Base-by-base conservation (phyloP, 441 rosid genomes). In the Geranium incanum region DNA sequence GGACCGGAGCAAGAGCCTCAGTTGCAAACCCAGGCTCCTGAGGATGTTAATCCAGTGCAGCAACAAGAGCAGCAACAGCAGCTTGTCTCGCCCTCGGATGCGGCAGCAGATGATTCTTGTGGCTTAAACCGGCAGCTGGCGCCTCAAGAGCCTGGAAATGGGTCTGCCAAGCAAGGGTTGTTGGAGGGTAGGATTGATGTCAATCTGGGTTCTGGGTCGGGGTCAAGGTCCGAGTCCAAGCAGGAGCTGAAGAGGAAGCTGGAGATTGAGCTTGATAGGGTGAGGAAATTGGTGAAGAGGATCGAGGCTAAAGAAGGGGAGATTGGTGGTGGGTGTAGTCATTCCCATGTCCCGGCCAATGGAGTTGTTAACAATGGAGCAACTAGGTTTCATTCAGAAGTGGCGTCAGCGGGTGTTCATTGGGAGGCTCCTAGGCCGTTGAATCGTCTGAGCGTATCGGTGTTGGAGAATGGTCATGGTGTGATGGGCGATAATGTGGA, bases 251-350 rank as follows among this genome's bases (percentile, higher is more conserved):
- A 89, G 79, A 89, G 78, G 85, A 95, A 85, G 86, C 84, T 90
- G 77, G 91, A 85, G 80, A 83, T 79, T 50, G 91, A 89, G 83
- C 98, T 95, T 71, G 84, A 76, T 78, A 64, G 78, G 70, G 89
- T 95, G 48, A 95, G 94, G 84, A 84, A 71, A 73, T 79, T 91
- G 85, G 93, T 92, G 79, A 85, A 81, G 83, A 95, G 73, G 81
- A 87, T 95, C 77, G 98, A 95, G 81, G 89, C 82, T 0, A 95
- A 84, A 79, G 93, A 92, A 81, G 82, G 75, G 1, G 85, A 83
- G 75, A 77, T 84, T 77, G 71, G 86, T 39, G 72, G 68, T 36
- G 85, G 84, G 70, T 75, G 81, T 19, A 78, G 70, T 36, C 79
- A 77, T 76, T 70, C 85, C 0, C 87, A 39, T 37, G 38, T 77